These are phyloP conservation scores for Simmondsia chinensis DNA, from an alignment of 148 eudicot species.

Conservation along the genomic window DNA sequence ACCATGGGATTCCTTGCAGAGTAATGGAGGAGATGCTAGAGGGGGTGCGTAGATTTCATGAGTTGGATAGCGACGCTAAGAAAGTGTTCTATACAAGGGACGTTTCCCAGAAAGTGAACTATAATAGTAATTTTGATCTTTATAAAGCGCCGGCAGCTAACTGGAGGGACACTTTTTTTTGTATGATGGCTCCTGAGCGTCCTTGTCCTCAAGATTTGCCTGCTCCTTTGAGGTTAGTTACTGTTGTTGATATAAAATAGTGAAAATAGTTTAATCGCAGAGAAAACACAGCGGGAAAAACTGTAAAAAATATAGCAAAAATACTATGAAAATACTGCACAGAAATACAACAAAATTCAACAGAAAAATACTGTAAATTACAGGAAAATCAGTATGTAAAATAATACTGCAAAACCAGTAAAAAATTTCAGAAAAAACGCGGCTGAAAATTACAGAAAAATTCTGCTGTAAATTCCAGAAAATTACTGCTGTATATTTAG, in stretches of 20 bases:
- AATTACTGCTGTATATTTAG: too few species aligned
- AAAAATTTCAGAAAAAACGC: too few species aligned
- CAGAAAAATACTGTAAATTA: too few species aligned
- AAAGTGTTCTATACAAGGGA: slow-evolving; percentile 34
- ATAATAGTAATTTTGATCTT: slow-evolving; percentile 35
- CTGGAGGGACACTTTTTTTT: slow-evolving; percentile 34
- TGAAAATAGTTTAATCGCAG: too few species aligned
- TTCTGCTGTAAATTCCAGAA: too few species aligned
- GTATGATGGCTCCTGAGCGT: slow-evolving; percentile 21
- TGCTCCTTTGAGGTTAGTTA: slow-evolving; percentile 16
- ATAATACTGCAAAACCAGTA: too few species aligned
- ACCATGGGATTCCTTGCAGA: slow-evolving; percentile 31
- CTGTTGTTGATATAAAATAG: neutral
- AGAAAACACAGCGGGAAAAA: too few species aligned
- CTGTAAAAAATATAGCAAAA: too few species aligned
- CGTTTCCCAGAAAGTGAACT: slow-evolving; percentile 7
- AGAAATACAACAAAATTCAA: too few species aligned
- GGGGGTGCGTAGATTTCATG: slow-evolving; percentile 33
- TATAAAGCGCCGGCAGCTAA: slow-evolving; percentile 17
- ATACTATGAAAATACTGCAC: too few species aligned
- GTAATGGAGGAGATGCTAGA: slow-evolving; percentile 31
- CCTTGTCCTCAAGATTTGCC: slow-evolving; percentile 31
- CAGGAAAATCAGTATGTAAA: too few species aligned
- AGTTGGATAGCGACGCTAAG: slow-evolving; percentile 30
- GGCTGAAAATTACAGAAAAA: too few species aligned